These are phyloP conservation scores for Pseudopithomyces maydicus DNA, from an alignment of 2,329 filamentous ascomycete species.

Conservation along the genomic window DNA sequence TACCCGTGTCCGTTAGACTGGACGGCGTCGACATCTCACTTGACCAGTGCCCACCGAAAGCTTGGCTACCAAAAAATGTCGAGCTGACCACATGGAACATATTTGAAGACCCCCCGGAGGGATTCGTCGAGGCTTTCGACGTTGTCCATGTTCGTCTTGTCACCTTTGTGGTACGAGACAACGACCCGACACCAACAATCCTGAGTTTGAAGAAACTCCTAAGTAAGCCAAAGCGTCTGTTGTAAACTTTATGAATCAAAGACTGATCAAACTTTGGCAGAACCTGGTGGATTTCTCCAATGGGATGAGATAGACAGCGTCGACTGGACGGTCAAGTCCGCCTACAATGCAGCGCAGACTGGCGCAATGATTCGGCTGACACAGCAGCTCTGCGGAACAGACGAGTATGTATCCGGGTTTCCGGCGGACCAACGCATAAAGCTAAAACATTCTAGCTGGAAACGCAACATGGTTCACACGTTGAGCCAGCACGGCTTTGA, in stretches of 20 bases:
- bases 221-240: not conserved
- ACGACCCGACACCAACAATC: not conserved
- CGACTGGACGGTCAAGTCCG: not conserved
- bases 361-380: not conserved
- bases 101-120: not conserved
- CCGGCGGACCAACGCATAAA: too few species aligned
- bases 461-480: not conserved
- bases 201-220: not conserved
- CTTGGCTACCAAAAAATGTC: not conserved
- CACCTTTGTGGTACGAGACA: not conserved
- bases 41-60: not conserved
- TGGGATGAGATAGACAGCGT: conserved; percentile 3
- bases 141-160: not conserved
- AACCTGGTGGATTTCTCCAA: conserved; percentile 1
- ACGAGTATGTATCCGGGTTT: not conserved
- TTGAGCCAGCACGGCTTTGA: not conserved
- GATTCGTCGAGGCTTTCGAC: not conserved
- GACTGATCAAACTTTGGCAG: not conserved
- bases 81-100: not conserved
- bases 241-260: too few species aligned
- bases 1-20: not conserved
- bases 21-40: not conserved
- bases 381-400: not conserved
- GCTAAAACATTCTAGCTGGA: too few species aligned
- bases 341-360: not conserved